Conservation (phyloP, 345 rosid genomes). For the Euphorbia tirucalli region DNA sequence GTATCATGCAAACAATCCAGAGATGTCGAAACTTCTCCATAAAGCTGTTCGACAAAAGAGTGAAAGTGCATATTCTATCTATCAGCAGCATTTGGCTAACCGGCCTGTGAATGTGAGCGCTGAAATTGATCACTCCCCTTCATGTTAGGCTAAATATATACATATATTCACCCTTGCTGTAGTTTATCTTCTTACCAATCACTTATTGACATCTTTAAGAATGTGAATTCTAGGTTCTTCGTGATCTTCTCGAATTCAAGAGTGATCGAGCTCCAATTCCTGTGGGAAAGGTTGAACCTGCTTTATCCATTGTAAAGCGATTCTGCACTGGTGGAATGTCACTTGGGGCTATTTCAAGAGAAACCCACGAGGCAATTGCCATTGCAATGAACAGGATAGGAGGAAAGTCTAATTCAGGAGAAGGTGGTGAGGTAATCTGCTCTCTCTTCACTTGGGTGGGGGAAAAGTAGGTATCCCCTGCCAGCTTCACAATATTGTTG, state of each 20-base stretch:
- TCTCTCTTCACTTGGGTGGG: not conserved
- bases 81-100: slow-evolving; percentile 95
- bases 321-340: slow-evolving; percentile 99
- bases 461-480: not conserved
- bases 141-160: slow-evolving; percentile 3
- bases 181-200: slow-evolving; percentile 1
- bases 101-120: slow-evolving; percentile 87
- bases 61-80: slow-evolving; percentile 80
- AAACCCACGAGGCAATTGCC: slow-evolving; percentile 99
- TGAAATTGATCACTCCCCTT: slow-evolving; percentile 6
- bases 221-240: slow-evolving; percentile 67
- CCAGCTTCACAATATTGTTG: not conserved
- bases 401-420: slow-evolving; percentile 97
- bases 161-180: not conserved
- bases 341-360: slow-evolving; percentile 98
- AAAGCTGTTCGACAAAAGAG: slow-evolving; percentile 99
- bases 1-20: slow-evolving; percentile 98
- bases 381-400: slow-evolving; percentile 96
- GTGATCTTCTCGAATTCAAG: slow-evolving; percentile 94
- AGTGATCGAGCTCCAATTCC: slow-evolving; percentile 90
- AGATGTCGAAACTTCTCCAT: slow-evolving; percentile 96
- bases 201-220: slow-evolving; percentile 15
- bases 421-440: slow-evolving; percentile 93
- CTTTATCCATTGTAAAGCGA: slow-evolving; percentile 72
- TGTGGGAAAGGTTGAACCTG: slow-evolving; percentile 93